These are phyloP conservation scores for Didymosphaeria variabile DNA, from an alignment of 2,329 filamentous ascomycete genomes.

Conservation along the genomic window DNA sequence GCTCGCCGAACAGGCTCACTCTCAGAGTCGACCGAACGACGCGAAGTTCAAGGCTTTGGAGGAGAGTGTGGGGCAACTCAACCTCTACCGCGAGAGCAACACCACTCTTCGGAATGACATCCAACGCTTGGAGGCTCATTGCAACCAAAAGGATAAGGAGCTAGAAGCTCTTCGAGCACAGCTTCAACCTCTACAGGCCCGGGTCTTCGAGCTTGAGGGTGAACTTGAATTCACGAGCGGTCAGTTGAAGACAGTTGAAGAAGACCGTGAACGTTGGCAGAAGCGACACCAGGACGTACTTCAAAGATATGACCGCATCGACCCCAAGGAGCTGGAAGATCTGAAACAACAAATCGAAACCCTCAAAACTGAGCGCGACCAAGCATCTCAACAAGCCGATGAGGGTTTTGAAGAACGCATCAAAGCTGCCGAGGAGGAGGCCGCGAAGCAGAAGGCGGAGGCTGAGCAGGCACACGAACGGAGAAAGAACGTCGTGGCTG, in stretches of 20 bases:
- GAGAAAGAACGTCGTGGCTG: constrained; percentile 49
- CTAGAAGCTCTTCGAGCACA: constrained; percentile 77
- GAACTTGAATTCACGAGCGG: constrained; percentile 83
- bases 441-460: not conserved
- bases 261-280: constrained; percentile 94
- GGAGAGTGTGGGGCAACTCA: constrained; percentile 94
- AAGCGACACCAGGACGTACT: constrained; percentile 95
- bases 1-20: constrained; percentile 82
- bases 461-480: constrained; percentile 40
- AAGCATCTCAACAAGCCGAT: constrained; percentile 61
- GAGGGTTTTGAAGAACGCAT: constrained; percentile 57
- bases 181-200: constrained; percentile 83
- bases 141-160: constrained; percentile 77
- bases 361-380: constrained; percentile 61
- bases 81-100: constrained; percentile 94
- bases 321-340: constrained; percentile 90
- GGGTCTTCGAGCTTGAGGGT: constrained; percentile 82
- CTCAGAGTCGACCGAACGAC: constrained; percentile 76
- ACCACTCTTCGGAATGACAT: constrained; percentile 89
- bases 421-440: constrained; percentile 40
- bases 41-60: constrained; percentile 89
- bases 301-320: constrained; percentile 93
- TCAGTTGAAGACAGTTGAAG: constrained; percentile 86
- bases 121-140: constrained; percentile 77
- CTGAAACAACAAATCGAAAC: constrained; percentile 78